Evolutionary conservation across 768 basidiomycete genomes (phyloP), one percentile per base, ranked within the genome.

Genomic region (Dictyophora rubrovolvata): DNA sequence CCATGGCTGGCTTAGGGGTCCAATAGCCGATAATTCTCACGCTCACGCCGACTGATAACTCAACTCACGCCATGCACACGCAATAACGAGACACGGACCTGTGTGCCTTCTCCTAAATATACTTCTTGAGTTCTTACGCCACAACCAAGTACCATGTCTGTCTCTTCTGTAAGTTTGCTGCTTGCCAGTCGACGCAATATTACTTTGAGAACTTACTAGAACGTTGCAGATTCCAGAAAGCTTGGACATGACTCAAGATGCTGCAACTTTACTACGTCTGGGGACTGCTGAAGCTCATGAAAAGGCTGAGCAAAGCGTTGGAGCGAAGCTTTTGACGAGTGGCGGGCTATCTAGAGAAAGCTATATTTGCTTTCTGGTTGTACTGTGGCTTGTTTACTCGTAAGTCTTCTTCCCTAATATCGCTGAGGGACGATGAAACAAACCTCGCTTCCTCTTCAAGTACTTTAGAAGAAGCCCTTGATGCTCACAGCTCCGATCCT

Each of bases 341-440:
- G 86, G 86, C 10, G 74, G 77, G 59, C 75, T 88, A 36, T 72
- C 75, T 55, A 77, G 77, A 67, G 76, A 79, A 48, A 86, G 87
- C 66, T 90, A 90, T 68, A 70, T 83, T 16, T 76, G 79, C 52
- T 86, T 82, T 70, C 75, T 89, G 48, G 83, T 89, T 75, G 82
- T 86, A 75, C 79, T 91, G 21, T 89, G 85, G 82, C 79, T 87
- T 64, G 72, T 92, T 23, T 93, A 91, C 72, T 74, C 81, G 87
- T 90, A 64, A 70, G 83, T 72, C 55, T 16, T 58, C 36, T 65
- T 33, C 28, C 28, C 7, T 49, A 34, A 55, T 42, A 18, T 6
- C 21, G 21, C 21, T 10, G 35, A 20, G 36, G 14, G 8, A 21
- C 28, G 10, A 1, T 33, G 20, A 42, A n/a, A 42, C 12, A 42